Conservation (phyloP, 116 monocot species). For the Papilionanthe hybrid region DNA sequence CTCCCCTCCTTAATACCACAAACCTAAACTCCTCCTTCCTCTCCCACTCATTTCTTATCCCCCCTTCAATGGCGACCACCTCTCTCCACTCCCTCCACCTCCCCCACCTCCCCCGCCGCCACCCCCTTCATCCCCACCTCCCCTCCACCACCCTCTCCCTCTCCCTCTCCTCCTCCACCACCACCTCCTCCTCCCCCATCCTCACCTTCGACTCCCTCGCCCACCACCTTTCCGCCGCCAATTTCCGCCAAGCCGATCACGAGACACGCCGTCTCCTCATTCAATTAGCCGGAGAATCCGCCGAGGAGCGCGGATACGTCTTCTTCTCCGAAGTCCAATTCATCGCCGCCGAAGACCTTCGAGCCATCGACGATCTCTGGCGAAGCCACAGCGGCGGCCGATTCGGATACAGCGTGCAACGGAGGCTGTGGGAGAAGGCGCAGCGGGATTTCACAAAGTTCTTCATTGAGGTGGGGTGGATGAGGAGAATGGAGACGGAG, state of each 20-base stretch:
- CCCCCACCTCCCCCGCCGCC: slow-evolving; percentile 21
- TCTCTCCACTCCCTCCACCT: slow-evolving; percentile 57
- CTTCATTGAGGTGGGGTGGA: slow-evolving; percentile 85
- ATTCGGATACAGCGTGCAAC: slow-evolving; percentile 90
- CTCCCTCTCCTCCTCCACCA: slow-evolving; percentile 17
- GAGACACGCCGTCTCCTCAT: slow-evolving; percentile 90
- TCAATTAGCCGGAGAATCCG: slow-evolving; percentile 69
- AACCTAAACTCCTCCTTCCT: neutral
- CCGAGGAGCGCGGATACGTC: slow-evolving; percentile 81
- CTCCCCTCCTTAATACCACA: neutral
- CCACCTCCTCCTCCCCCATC: slow-evolving; percentile 19
- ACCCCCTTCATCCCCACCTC: neutral
- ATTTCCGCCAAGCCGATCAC: slow-evolving; percentile 81
- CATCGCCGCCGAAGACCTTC: slow-evolving; percentile 56
- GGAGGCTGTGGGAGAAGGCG: slow-evolving; percentile 70
- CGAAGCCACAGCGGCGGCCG: slow-evolving; percentile 41
- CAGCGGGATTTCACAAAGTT: slow-evolving; percentile 70
- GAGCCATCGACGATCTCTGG: slow-evolving; percentile 80
- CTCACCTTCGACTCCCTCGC: slow-evolving; percentile 60
- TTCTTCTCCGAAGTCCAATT: slow-evolving; percentile 98
- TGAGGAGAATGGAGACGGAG: slow-evolving; percentile 78
- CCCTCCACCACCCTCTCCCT: slow-evolving; percentile 8
- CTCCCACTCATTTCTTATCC: slow-evolving; percentile 6
- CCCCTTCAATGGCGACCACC: slow-evolving; percentile 38
- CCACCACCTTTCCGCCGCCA: slow-evolving; percentile 38